Evolutionary conservation across 257 asterid genomes (phyloP).

Genomic region (Capsicum baccatum): DNA sequence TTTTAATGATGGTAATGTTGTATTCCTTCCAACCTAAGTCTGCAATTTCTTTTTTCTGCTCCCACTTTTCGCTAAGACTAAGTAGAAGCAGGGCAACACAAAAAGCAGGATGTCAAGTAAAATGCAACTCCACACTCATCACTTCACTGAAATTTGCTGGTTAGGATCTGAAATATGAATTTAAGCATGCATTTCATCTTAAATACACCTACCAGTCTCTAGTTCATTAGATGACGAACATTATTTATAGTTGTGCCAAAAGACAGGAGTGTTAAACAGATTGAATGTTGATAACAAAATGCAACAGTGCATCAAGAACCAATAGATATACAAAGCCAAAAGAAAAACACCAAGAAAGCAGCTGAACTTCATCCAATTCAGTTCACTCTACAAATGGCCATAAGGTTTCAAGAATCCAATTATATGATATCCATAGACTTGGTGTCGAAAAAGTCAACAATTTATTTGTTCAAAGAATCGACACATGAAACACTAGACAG

Average conservation of each 20-base stretch:
- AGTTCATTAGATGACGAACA: neutral
- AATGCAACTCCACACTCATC: neutral
- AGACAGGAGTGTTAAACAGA: neutral
- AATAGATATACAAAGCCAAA: neutral
- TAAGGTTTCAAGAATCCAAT: conserved; percentile 6
- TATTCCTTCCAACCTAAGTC: neutral
- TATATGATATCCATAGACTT: neutral
- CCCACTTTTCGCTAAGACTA: neutral
- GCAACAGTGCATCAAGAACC: neutral
- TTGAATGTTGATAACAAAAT: neutral
- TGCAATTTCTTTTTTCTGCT: conserved; percentile 15
- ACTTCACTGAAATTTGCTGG: conserved; percentile 7
- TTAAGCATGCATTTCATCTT: neutral
- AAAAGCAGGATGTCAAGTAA: neutral
- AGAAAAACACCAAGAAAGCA: neutral
- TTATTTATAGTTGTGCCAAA: neutral
- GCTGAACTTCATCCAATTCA: neutral
- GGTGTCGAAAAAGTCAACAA: neutral
- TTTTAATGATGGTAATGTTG: too few relatives aligned
- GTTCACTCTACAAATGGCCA: neutral
- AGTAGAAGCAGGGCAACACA: neutral
- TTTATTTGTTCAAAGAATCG: neutral
- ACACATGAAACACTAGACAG: too few relatives aligned
- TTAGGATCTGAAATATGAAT: neutral
- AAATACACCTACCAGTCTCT: neutral